phyloP scores from a whole-genome alignment of 2,329 filamentous ascomycete genomes.

The Penicillium sp. region DNA sequence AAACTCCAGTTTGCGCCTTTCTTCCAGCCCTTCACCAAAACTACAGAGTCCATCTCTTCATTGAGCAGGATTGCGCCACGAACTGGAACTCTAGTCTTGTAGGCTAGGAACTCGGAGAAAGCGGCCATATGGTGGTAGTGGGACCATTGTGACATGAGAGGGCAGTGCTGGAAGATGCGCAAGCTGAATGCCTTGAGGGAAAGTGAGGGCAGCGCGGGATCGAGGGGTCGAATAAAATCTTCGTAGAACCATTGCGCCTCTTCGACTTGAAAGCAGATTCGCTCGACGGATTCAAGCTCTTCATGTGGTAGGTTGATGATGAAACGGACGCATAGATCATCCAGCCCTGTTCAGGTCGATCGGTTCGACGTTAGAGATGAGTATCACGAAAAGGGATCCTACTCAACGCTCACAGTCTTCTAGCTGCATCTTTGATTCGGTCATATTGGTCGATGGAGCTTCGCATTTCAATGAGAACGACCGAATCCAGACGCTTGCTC shows the following conservation, averaged over 20 bases:
- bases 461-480: conserved; percentile 62
- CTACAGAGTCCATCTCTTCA: conserved; percentile 87
- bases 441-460: conserved; percentile 68
- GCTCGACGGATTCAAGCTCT: conserved; percentile 85
- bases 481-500: conserved; percentile 33
- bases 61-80: conserved; percentile 93
- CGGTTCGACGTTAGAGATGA: conserved; percentile 30
- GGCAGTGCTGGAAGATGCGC: conserved; percentile 92
- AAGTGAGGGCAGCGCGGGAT: conserved; percentile 84
- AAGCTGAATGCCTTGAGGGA: conserved; percentile 84
- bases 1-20: conserved; percentile 97
- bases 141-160: conserved; percentile 81
- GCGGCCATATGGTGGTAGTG: conserved; percentile 78
- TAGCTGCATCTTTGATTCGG: conserved; percentile 79
- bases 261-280: conserved; percentile 98
- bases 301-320: conserved; percentile 95
- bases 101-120: conserved; percentile 89
- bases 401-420: conserved; percentile 75
- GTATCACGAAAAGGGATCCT: conserved; percentile 6
- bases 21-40: conserved; percentile 98
- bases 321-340: conserved; percentile 97
- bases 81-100: conserved; percentile 94
- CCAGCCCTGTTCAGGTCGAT: conserved; percentile 70
- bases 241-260: conserved; percentile 99
- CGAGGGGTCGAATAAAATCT: conserved; percentile 92